These are phyloP conservation scores for Chlamydomonas sp. DNA, from an alignment of 139 green algal genomes.

Conservation along the genomic window DNA sequence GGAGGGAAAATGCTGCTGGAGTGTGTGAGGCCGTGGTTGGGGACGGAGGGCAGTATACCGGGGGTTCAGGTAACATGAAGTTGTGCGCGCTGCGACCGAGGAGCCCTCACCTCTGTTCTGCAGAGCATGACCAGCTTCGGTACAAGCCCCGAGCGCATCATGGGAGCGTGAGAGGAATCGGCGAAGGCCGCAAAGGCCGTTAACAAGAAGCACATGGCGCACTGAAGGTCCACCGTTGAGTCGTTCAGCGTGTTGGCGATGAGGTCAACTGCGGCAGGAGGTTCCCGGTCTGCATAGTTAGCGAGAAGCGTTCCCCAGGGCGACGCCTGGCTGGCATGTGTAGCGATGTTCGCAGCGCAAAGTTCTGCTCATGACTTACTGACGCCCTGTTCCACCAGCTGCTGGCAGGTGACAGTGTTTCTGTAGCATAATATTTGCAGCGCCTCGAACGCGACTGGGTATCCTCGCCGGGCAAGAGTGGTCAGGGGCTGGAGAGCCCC, in stretches of 20 bases:
- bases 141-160: slow-evolving; percentile 45
- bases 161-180: slow-evolving; percentile 33
- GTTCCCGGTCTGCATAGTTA: no score
- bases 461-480: slow-evolving; percentile 1
- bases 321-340: no score
- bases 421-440: slow-evolving; percentile 56
- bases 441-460: slow-evolving; percentile 38
- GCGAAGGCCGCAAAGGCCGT: slow-evolving; percentile 52
- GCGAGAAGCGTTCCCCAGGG: no score
- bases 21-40: neutral
- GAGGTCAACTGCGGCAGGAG: slow-evolving; percentile 30
- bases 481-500: slow-evolving; percentile 19
- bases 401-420: slow-evolving; percentile 42
- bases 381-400: slow-evolving; percentile 35
- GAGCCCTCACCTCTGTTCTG: neutral
- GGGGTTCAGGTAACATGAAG: no score
- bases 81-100: neutral
- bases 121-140: slow-evolving; percentile 39
- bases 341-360: neutral
- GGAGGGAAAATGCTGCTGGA: neutral
- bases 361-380: neutral
- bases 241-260: slow-evolving; percentile 25
- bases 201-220: slow-evolving; percentile 52
- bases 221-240: slow-evolving; percentile 33
- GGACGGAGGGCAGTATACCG: no score